Evolutionary conservation across 2,329 filamentous ascomycete genomes (phyloP).

Genomic region (Tolypocladium pustulatum): DNA sequence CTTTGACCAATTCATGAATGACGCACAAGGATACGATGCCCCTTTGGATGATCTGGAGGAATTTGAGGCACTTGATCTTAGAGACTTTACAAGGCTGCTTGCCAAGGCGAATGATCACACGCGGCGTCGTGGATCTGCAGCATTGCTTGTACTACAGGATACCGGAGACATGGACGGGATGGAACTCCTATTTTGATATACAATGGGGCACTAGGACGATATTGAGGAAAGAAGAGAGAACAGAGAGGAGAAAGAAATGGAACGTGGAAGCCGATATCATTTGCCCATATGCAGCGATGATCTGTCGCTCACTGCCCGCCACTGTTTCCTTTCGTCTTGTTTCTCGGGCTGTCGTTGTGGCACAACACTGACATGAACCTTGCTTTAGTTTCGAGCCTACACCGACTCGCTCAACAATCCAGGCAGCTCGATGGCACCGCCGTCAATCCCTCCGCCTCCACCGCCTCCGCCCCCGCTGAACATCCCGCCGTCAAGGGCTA

Average conservation of each 20-base stretch:
- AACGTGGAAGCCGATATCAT: neutral
- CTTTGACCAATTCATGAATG: conserved; percentile 1
- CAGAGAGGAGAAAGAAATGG: neutral
- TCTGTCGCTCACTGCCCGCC: neutral
- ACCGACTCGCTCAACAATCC: conserved; percentile 42
- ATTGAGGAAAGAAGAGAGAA: neutral
- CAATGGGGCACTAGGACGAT: neutral
- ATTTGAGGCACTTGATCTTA: conserved; percentile 17
- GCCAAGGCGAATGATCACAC: conserved; percentile 3
- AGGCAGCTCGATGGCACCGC: conserved; percentile 39
- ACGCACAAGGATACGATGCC: neutral
- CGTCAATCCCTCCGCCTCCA: conserved; percentile 48
- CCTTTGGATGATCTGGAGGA: conserved; percentile 14
- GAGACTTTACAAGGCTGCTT: conserved; percentile 14
- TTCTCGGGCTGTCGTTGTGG: neutral
- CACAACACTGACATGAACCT: conserved; percentile 7
- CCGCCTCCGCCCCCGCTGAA: conserved; percentile 74
- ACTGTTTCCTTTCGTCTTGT: conserved; percentile 6
- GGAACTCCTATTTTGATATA: neutral
- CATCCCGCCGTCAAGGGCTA: conserved; percentile 74
- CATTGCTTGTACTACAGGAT: neutral
- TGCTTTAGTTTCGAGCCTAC: conserved; percentile 45
- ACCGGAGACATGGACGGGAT: neutral
- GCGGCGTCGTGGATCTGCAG: neutral
- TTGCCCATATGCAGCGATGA: neutral